These are phyloP conservation scores for Cerrena zonata DNA, from an alignment of 1,284 basidiomycete species.

Conservation along the genomic window DNA sequence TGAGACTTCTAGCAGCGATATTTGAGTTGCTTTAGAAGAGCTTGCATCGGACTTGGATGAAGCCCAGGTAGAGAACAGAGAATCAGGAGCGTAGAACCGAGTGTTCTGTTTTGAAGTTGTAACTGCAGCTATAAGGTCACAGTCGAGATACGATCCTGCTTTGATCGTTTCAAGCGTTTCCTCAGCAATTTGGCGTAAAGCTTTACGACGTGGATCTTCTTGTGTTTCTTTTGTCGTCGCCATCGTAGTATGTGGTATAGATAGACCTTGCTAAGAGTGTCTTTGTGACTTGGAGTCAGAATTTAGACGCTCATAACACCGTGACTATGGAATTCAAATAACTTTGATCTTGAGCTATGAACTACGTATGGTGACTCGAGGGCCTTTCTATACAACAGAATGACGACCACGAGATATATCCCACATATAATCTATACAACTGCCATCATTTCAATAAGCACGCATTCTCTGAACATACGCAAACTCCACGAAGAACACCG, in stretches of 20 bases:
- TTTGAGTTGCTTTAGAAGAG: constrained; percentile 20
- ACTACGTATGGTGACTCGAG: too few relatives aligned
- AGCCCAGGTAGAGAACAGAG: constrained; percentile 34
- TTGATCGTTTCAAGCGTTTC: constrained; percentile 29
- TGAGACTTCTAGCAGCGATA: constrained; percentile 46
- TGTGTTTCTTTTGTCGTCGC: background rate
- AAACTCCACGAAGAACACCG: constrained; percentile 44
- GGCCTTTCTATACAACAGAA: constrained; percentile 1
- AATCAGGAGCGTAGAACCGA: constrained; percentile 37
- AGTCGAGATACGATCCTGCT: constrained; percentile 22
- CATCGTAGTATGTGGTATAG: too few relatives aligned
- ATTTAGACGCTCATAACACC: too few relatives aligned
- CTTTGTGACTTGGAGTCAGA: too few relatives aligned
- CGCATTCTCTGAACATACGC: constrained; percentile 52
- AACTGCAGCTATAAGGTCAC: constrained; percentile 29
- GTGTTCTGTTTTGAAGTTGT: constrained; percentile 34
- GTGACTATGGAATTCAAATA: too few relatives aligned
- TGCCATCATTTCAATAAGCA: constrained; percentile 55
- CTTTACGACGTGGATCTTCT: constrained; percentile 11
- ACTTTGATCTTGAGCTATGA: too few relatives aligned
- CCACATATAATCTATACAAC: constrained; percentile 53
- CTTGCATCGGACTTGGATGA: constrained; percentile 10
- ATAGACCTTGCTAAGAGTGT: too few relatives aligned
- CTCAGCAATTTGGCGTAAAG: constrained; percentile 25
- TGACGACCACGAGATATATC: constrained; percentile 31